A percentile compares a stretch with the other conserved stretches of the same genome.
These are phyloP conservation scores for Fibroporia radiculosa DNA, from an alignment of 768 basidiomycete genomes.

Conservation along the genomic window DNA sequence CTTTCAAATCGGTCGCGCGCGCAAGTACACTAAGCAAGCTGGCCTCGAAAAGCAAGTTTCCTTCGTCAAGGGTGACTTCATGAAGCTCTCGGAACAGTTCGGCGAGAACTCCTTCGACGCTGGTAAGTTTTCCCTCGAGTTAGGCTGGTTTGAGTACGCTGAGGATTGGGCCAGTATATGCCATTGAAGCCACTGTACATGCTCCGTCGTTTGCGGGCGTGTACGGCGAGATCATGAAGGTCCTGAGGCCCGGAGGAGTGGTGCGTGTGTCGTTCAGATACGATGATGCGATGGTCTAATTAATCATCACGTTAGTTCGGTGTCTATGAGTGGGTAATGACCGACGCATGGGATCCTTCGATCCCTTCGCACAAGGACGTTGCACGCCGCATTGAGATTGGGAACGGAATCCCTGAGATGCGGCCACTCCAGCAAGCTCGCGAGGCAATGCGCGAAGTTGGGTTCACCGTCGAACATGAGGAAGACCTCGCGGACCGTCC, in stretches of 20 bases:
- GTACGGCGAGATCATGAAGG: constrained; percentile 87
- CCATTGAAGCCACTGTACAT: constrained; percentile 96
- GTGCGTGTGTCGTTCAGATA: constrained; percentile 41
- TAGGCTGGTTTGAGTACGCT: not conserved
- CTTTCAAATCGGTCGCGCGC: constrained; percentile 86
- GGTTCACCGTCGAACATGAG: constrained; percentile 82
- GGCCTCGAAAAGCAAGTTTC: constrained; percentile 71
- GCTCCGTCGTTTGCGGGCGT: constrained; percentile 95
- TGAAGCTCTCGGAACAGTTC: constrained; percentile 88
- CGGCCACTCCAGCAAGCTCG: constrained; percentile 64
- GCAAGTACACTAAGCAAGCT: constrained; percentile 68
- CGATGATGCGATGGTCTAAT: no score
- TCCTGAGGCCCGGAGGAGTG: constrained; percentile 92
- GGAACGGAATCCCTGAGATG: constrained; percentile 98
- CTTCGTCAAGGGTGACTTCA: constrained; percentile 93
- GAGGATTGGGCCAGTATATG: constrained; percentile 54
- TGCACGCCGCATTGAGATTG: constrained; percentile 87
- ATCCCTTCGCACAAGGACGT: constrained; percentile 84
- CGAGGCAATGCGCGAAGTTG: constrained; percentile 73
- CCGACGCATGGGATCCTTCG: constrained; percentile 84
- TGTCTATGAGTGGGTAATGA: constrained; percentile 99
- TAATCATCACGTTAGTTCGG: constrained; percentile 63
- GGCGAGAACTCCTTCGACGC: constrained; percentile 93
- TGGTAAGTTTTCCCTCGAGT: constrained; percentile 38
- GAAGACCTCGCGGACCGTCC: constrained; percentile 89